Base-by-base conservation (phyloP, 2,329 filamentous ascomycete genomes). In the Arthrinium phaeospermum region DNA sequence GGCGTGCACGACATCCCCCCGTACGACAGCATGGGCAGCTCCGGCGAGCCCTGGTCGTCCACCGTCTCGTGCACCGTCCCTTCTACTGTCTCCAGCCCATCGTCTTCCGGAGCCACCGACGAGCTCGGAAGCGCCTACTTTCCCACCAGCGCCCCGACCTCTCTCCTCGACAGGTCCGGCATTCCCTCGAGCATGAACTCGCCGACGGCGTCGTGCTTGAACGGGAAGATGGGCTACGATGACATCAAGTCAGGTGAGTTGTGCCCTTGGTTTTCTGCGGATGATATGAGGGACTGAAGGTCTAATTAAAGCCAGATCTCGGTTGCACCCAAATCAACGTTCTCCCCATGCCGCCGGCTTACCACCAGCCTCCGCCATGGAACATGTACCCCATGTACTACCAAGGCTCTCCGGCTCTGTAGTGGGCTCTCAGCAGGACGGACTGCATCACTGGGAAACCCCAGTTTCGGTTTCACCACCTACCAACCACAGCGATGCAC, bases 21-120 rank as follows among this genome's bases (percentile, higher is more conserved):
- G 53, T 85, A 84, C 75, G 79, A 80, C 70, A 80, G 77, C 70
- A 80, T 84, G 47, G 80, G 84, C 68, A 85, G 84, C 78, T 82
- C 82, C 69, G 83, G 83, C 74, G 86, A 87, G 73, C 79, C 83
- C 34, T 88, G 86, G 86, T 81, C 85, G 16, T 79, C 83, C 64
- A 80, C 82, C 19, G 80, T 87, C 10, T 80, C 85, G 34, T 83
- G 83, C 70, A 82, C 85, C 49, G 80, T 87, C 27, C 80, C 85
- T 22, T 87, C 86, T 68, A 86, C 83, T 69, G 86, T 86, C 14
- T 87, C 87, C 27, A 89, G 86, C 77, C 87, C 87, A 24, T 84
- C 85, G 3, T 88, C 87, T 2, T 87, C 86, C 1, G 83, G 81
- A 64, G 82, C 81, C 70, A 81, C 83, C 68, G 86, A 88, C 69